These are phyloP conservation scores for Aureobasidium sp. DNA, from an alignment of 2,329 filamentous ascomycete species.

Conservation along the genomic window DNA sequence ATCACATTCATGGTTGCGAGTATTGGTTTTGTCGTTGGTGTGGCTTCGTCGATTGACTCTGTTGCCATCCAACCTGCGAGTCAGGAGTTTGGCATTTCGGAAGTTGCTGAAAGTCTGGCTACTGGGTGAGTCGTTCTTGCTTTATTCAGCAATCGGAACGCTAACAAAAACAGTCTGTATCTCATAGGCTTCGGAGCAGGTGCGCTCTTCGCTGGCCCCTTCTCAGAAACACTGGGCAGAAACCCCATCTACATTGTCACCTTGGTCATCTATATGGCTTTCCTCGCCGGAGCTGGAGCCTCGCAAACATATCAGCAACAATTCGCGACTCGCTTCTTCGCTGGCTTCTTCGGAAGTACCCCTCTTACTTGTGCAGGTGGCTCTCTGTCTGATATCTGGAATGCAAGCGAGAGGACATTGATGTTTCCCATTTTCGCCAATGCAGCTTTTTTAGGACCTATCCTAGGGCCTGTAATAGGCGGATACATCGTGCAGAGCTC, in stretches of 20 bases:
- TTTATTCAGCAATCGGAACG: fast-evolving
- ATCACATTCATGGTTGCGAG: slow-evolving; percentile 28
- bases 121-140: slow-evolving; percentile 28
- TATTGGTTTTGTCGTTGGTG: slow-evolving; percentile 44
- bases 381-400: slow-evolving; percentile 40
- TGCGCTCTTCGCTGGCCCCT: slow-evolving; percentile 40
- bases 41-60: slow-evolving; percentile 47
- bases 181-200: slow-evolving; percentile 39
- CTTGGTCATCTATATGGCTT: slow-evolving; percentile 40
- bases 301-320: slow-evolving; percentile 40
- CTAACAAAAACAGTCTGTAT: slow-evolving; percentile 20
- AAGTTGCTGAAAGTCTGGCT: slow-evolving; percentile 44
- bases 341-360: slow-evolving; percentile 41
- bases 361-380: slow-evolving; percentile 40
- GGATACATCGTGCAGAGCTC: slow-evolving; percentile 35
- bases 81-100: slow-evolving; percentile 39
- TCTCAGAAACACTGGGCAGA: slow-evolving; percentile 37
- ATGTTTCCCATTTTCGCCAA: slow-evolving; percentile 45
- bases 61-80: slow-evolving; percentile 40
- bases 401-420: slow-evolving; percentile 40
- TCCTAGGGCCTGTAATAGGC: slow-evolving; percentile 38
- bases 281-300: slow-evolving; percentile 41
- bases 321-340: slow-evolving; percentile 42
- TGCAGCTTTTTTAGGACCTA: slow-evolving; percentile 34
- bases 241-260: slow-evolving; percentile 44